phyloP scores from a whole-genome alignment of 1,284 basidiomycete genomes.

The Naganishia cerealis region DNA sequence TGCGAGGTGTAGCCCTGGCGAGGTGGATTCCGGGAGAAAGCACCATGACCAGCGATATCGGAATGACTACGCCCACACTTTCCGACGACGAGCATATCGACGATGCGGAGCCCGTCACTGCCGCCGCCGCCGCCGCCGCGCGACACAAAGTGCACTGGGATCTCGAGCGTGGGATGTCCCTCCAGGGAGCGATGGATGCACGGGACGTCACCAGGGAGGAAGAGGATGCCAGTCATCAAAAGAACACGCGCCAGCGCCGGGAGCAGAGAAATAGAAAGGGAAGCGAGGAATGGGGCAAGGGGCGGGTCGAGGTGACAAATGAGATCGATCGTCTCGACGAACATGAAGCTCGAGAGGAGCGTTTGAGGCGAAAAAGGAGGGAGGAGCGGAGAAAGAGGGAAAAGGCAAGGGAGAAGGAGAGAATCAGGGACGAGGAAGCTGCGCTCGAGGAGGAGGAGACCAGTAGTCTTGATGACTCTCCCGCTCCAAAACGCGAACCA shows the following conservation, averaged over 20 bases:
- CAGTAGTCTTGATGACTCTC: conserved; percentile 10
- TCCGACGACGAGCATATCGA: neutral
- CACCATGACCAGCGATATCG: neutral
- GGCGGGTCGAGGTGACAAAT: conserved; percentile 3
- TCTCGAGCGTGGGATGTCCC: conserved; percentile 15
- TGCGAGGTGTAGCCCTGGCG: too few relatives aligned
- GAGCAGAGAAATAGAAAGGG: neutral
- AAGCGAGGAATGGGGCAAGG: neutral
- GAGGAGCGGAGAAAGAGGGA: conserved; percentile 1
- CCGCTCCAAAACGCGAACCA: neutral
- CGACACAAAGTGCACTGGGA: conserved; percentile 29
- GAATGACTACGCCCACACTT: neutral
- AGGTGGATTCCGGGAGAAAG: neutral
- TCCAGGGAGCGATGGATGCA: conserved; percentile 15
- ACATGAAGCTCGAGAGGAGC: conserved; percentile 15
- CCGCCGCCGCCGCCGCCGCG: conserved; percentile 7
- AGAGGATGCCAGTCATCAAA: neutral
- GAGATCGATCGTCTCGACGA: conserved; percentile 22
- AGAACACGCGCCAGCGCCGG: neutral
- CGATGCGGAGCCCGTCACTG: conserved; percentile 2
- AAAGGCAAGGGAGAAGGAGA: conserved; percentile 10
- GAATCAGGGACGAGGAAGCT: conserved; percentile 2
- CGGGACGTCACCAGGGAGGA: neutral
- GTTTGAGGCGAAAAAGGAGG: conserved; percentile 4
- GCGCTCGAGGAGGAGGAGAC: conserved; percentile 10